Conservation (phyloP, 768 basidiomycete genomes). For the Serpula lacrymans region DNA sequence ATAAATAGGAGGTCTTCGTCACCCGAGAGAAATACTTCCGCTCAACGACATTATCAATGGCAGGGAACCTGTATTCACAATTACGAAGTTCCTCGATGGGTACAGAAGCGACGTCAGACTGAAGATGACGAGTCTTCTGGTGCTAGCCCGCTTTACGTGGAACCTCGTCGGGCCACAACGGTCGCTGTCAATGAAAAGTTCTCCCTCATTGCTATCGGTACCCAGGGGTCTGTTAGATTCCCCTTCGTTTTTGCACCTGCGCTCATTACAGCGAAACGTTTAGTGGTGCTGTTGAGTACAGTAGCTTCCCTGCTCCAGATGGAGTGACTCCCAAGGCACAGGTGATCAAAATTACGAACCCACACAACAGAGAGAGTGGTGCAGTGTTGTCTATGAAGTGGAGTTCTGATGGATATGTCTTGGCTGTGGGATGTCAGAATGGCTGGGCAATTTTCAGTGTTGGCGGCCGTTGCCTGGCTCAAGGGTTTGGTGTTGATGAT, state of each 20-base stretch:
- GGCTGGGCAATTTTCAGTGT: conserved; percentile 93
- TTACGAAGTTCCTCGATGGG: conserved; percentile 72
- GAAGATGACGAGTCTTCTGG: conserved; percentile 41
- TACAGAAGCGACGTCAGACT: conserved; percentile 67
- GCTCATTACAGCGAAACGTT: conserved; percentile 2
- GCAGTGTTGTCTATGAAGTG: conserved; percentile 72
- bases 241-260: background rate
- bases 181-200: conserved; percentile 77
- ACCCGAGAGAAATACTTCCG: conserved; percentile 5
- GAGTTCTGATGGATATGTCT: conserved; percentile 94
- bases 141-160: conserved; percentile 44
- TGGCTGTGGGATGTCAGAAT: conserved; percentile 87
- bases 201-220: conserved; percentile 80
- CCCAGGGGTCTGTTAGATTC: conserved; percentile 46
- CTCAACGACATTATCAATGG: conserved; percentile 40
- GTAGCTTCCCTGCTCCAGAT: conserved; percentile 64
- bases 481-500: conserved; percentile 69
- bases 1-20: conserved; percentile 7
- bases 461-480: conserved; percentile 82
- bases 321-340: conserved; percentile 59
- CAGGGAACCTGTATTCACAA: conserved; percentile 78
- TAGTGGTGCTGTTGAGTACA: conserved; percentile 66
- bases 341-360: conserved; percentile 57
- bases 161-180: conserved; percentile 61
- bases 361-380: conserved; percentile 56